Evolutionary conservation across 2,329 filamentous ascomycete genomes (phyloP), one percentile per base, ranked within the genome.

Genomic region (Cyphellophora attinorum): DNA sequence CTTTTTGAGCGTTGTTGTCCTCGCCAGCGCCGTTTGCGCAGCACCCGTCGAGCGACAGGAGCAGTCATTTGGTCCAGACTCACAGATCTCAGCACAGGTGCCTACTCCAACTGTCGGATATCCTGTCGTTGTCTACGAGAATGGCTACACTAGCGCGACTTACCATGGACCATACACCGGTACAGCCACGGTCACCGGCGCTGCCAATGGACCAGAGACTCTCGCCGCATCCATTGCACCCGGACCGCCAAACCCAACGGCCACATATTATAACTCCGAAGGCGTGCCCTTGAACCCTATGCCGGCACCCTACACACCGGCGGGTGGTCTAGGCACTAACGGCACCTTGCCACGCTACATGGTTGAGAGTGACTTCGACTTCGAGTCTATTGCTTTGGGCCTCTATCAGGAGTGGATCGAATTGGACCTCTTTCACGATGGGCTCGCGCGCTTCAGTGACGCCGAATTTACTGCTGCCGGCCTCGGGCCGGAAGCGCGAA

Each of bases 401-500:
- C 64, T 89, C 0, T 88, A 89, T 53, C 80, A 86, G 49, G 84
- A 91, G 58, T 91, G 76, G 72, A 85, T 89, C 35, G 83, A 91
- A 59, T 67, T 91, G 1, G 85, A 91, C 52, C 68, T 85, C 11
- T 91, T 91, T 69, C 77, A 83, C 56, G 76, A 81, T 52, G 83
- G 80, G 10, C 68, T 91, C 3, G 74, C 72, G 0, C 72, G 65
- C 0, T 91, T 84, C 58, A 75, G 74, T 1, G 72, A 67, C 1
- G 65, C 73, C 18, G 80, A 91, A 11, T 91, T 88, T 46, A 63
- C 73, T 5, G 72, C 67, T 2, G 77, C 72, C 15, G 81, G 82
- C 2, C 61, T 93, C 10, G 77, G 64, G 5, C 67, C 75, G 8
- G 74, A 83, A 50, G 81, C 88, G 48, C 72, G 80, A 6, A 74